Evolutionary conservation across 257 asterid genomes (phyloP), one percentile per base, ranked within the genome.

Genomic region (Scutellaria barbata): DNA sequence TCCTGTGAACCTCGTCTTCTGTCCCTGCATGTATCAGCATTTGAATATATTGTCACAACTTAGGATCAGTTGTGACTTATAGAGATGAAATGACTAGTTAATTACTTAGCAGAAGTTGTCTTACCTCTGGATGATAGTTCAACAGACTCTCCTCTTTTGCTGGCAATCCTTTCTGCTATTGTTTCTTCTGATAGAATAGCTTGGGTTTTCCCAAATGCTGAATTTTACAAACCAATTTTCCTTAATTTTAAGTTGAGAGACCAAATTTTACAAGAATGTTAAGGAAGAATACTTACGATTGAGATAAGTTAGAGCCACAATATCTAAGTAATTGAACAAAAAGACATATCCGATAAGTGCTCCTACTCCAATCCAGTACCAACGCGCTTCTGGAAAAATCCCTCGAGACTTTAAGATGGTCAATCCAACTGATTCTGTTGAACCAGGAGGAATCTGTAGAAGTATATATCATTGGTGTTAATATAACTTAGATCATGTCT

Each of bases 291-390:
- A 18, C 95, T 81, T 82, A 92, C 96, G 96, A 67, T 86, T 81
- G 77, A 92, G 90, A 75, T 77, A 88, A 66, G 85, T 78, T 46
- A 89, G 90, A 71, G 98, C 89, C 68, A 84, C 1, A 6, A 72
- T 82, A 50, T 68, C 83, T 11, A 80, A 51, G 73, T 81, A 39
- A 74, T 92, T 92, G 85, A 89, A 92, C 4, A 92, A 81, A 45
- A 92, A 46, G 1, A 71, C 64, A 45, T 81, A 92, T 65, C 94
- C 96, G 39, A 81, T 48, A 25, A 78, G 77, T 18, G 92, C 95
- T 74, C 85, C 92, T 9, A 80, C 51, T 40, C 98, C 95, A 41
- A 92, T 86, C 98, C 98, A 92, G 62, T 92, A 89, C 98, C 95
- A 89, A 35, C 65, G 73, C 8, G 83, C 85, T 46, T 87, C 93